Base-by-base conservation (phyloP, 192 early-diverging fungal genomes). In the Lobosporangium transversale region DNA sequence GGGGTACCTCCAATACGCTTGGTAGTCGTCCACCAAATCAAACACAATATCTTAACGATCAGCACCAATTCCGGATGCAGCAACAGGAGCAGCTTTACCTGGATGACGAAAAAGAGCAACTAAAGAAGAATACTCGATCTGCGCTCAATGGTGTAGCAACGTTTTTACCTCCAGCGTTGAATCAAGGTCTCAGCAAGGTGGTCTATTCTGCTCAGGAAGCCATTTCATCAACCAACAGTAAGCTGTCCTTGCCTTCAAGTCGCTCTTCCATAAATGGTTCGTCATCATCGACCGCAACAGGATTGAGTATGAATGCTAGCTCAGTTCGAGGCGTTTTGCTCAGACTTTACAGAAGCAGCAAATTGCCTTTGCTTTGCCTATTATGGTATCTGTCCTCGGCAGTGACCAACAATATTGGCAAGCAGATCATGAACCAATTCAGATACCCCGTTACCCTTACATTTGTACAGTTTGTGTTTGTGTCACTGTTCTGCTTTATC, bases 341-440 rank as follows among this genome's bases (percentile, higher is more conserved):
- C 37, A 75, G 66, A 27, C 43, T 76, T 2, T 76, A 76, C 50
- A 81, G 84, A 18, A 86, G 80, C n/a, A 40, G 81, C 36, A 83
- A 81, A 42, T 82, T 94, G 70, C 80, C 91, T n/a, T 40, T 84
- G 43, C 83, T 90, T 9, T 94, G 92, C 63, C 54, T 89, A 20
- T 61, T 88, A 45, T 96, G 94, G 94, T 96, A 96, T 68, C 57
- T 88, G 18, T 86, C 90, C 8, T 95, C 93, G 24, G 91, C 94
- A 9, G 56, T 96, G 17, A 93, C 93, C 24, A 93, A 92, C 80
- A 96, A 94, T 62, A 89, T 88, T 40, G 91, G 87, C 14, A 96
- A 96, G 68, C 86, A 88, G 63, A 89, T 95, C 65, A 79, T 96
- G 61, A 88, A 88, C 52, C 78, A 85, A 52, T 95, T 92, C 71